Evolutionary conservation across 2,329 filamentous ascomycete genomes (phyloP), one percentile per base, ranked within the genome.

Genomic region (Neopestalotiopsis sp.): DNA sequence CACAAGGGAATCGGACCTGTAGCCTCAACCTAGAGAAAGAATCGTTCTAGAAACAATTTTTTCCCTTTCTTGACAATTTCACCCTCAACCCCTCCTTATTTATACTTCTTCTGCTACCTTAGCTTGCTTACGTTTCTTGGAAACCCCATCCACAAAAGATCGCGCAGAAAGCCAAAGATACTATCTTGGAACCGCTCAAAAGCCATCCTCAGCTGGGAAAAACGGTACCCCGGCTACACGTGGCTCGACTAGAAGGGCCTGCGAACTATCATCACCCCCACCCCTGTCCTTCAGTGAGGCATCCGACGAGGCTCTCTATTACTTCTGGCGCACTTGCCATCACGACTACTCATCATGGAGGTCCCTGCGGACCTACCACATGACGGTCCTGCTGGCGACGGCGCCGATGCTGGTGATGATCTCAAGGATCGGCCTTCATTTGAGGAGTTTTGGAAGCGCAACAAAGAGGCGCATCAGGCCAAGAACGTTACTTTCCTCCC

Each of bases 381-480:
- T 9, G 59, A 40, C 32, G n/a, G 1, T 24, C 14, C 30, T 17
- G 24, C 64, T 17, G 64, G 17, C 10, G 64, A 56, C 7, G 32
- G 28, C 28, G 32, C 17, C 64, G 64, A 49, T 24, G 14, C 30
- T 14, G 24, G 24, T 24, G 32, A 20, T 30, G 64, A 14, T 12
- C 28, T 63, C 32, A 32, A 67, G 34, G 65, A 67, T 24, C 65
- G 68, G 4, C 69, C 63, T 3, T 66, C 67, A 28, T 70, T 70
- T 34, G 34, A 58, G 28, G 67, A 69, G 20, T 70, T 69, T 58
- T 70, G 69, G 69, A 62, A 70, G 67, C 64, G 58, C 49, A 49
- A 28, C 34, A 67, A 68, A 64, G 40, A 68, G 6, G 42, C 56
- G 20, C 63, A 59, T n/a, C 61, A 56, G 61, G 42, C 34, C 45